Evolutionary conservation across 805 yeast species (phyloP).

Genomic region (Cyberlindnera galapagoensis): DNA sequence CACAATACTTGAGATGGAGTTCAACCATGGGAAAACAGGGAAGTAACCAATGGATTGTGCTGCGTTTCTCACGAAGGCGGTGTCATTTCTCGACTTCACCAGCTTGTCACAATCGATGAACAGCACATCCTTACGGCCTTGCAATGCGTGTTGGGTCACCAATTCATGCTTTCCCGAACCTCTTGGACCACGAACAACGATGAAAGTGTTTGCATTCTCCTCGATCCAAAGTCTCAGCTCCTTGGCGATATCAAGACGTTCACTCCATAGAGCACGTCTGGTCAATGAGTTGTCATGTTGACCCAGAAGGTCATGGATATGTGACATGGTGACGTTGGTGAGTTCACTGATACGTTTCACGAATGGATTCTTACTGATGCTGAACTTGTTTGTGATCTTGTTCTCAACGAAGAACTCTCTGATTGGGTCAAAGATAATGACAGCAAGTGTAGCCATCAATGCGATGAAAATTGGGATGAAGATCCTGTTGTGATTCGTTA

Average conservation of each 20-base stretch:
- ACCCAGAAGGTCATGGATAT: conserved; percentile 30
- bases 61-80: conserved; percentile 55
- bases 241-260: conserved; percentile 59
- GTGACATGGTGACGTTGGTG: conserved; percentile 26
- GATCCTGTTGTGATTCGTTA: conserved; percentile 73
- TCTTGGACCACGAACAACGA: conserved; percentile 84
- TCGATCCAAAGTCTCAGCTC: conserved; percentile 73
- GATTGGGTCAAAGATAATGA: conserved; percentile 86
- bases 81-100: conserved; percentile 68
- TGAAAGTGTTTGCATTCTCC: conserved; percentile 87
- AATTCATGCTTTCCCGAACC: conserved; percentile 91
- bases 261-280: conserved; percentile 52
- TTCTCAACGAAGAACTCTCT: conserved; percentile 72
- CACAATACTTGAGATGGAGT: conserved; percentile 65
- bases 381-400: conserved; percentile 57
- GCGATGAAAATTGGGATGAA: conserved; percentile 79
- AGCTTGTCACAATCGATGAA: conserved; percentile 75
- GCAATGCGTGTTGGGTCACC: conserved; percentile 61
- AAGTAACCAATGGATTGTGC: conserved; percentile 82
- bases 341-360: conserved; percentile 30
- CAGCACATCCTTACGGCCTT: conserved; percentile 54
- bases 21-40: conserved; percentile 93
- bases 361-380: conserved; percentile 39
- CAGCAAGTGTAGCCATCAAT: conserved; percentile 72
- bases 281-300: conserved; percentile 21